Percentiles rank a stretch among this genome's conserved stretches.
These are phyloP conservation scores for Porphyrellus sp. DNA, from an alignment of 1,284 basidiomycete genomes.

Conservation along the genomic window DNA sequence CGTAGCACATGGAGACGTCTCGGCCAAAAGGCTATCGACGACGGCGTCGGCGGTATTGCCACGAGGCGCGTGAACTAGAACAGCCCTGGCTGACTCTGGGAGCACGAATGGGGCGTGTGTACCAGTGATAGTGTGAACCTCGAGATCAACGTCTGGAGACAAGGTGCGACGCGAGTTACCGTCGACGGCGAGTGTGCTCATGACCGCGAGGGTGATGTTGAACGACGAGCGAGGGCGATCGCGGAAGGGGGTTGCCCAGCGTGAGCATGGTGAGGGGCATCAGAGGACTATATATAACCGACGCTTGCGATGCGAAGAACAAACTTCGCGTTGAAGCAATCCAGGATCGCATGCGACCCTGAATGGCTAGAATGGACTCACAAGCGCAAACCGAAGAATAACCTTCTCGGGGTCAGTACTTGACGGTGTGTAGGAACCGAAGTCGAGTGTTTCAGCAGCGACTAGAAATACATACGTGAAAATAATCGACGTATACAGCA, in stretches of 20 bases:
- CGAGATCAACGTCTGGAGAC: conserved; percentile 8
- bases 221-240: too few relatives aligned
- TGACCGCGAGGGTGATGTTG: not conserved
- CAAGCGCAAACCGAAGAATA: too few relatives aligned
- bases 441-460: not conserved
- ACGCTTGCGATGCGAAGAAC: too few relatives aligned
- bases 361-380: too few relatives aligned
- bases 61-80: not conserved
- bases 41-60: not conserved
- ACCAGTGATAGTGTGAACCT: conserved; percentile 17
- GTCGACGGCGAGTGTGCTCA: conserved; percentile 6
- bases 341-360: too few relatives aligned
- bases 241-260: too few relatives aligned
- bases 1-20: not conserved
- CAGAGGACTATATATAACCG: too few relatives aligned
- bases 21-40: conserved; percentile 23
- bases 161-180: conserved; percentile 18
- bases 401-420: too few relatives aligned
- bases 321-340: too few relatives aligned
- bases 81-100: conserved; percentile 9
- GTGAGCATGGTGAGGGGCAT: too few relatives aligned
- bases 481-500: conserved; percentile 5
- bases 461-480: conserved; percentile 12
- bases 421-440: too few relatives aligned
- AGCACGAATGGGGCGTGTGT: conserved; percentile 3